A percentile compares a stretch with the other conserved stretches of the same genome.
Conservation (phyloP, 306 rosid species). For the Sesbania bispinosa region DNA sequence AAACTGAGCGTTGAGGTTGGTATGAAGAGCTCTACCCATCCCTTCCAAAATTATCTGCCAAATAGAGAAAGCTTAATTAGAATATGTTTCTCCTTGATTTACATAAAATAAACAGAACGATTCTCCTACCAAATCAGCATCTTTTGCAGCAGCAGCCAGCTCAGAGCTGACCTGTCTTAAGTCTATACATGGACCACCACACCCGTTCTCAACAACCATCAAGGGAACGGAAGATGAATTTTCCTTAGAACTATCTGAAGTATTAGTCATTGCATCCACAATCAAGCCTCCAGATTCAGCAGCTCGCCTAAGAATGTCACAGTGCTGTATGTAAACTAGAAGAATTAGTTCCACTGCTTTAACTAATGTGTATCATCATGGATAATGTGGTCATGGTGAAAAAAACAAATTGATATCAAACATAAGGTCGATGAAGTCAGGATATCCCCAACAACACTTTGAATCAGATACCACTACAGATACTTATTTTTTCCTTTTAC, state of each 20-base stretch:
- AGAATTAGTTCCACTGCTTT: conserved; percentile 35
- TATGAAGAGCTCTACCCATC: conserved; percentile 80
- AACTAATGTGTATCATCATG: not conserved
- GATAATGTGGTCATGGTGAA: not conserved
- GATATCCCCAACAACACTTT: not conserved
- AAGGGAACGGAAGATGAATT: conserved; percentile 42
- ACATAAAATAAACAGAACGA: conserved; percentile 13
- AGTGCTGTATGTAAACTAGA: conserved; percentile 61
- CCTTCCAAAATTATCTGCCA: conserved; percentile 79
- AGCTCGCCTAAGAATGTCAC: conserved; percentile 81
- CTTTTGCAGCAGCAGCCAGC: conserved; percentile 73
- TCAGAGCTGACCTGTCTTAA: conserved; percentile 91
- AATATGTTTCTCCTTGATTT: not conserved
- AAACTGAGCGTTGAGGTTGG: conserved; percentile 69
- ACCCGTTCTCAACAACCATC: conserved; percentile 78
- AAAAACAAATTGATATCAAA: not conserved
- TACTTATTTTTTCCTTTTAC: not conserved
- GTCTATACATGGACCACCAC: conserved; percentile 88
- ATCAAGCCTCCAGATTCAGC: conserved; percentile 82
- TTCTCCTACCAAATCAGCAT: conserved; percentile 64
- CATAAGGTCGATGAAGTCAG: not conserved
- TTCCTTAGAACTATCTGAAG: conserved; percentile 47
- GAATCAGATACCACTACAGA: not conserved
- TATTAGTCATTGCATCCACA: conserved; percentile 71
- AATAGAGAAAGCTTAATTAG: not conserved